Evolutionary conservation across 257 asterid species (phyloP).

Genomic region (Solanum medicagineum): DNA sequence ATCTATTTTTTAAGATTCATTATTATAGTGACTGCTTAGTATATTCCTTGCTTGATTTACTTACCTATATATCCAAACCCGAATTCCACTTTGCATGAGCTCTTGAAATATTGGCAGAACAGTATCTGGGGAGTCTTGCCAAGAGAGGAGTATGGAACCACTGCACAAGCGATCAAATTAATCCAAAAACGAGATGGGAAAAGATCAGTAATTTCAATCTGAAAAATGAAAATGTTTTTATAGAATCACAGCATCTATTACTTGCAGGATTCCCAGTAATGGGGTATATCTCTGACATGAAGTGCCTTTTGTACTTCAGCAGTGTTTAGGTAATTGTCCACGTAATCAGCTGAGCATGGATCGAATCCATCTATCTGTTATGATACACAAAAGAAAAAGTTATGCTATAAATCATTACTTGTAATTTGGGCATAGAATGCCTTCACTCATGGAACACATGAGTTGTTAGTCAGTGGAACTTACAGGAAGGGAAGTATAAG

Average conservation of each 20-base stretch:
- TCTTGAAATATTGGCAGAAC: conserved; percentile 37
- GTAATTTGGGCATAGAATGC: neutral
- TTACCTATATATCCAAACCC: conserved; percentile 45
- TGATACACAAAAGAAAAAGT: neutral
- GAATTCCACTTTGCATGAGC: conserved; percentile 34
- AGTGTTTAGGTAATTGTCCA: conserved; percentile 21
- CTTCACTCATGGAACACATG: neutral
- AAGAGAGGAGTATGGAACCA: neutral
- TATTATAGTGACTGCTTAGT: neutral
- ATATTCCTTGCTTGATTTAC: neutral
- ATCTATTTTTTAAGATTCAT: no score
- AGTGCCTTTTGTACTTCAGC: conserved; percentile 39
- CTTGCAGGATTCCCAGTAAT: conserved; percentile 43
- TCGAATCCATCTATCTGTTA: conserved; percentile 30
- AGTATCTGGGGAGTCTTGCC: conserved; percentile 34
- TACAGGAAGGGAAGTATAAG: neutral
- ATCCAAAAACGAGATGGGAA: no score
- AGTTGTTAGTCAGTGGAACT: neutral
- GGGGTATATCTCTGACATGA: conserved; percentile 29
- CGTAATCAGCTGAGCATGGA: conserved; percentile 40
- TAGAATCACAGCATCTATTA: neutral
- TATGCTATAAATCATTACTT: no score
- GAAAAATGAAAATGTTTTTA: neutral
- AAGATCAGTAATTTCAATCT: no score
- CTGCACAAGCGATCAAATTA: neutral